These are phyloP conservation scores for Paecilomyces niveus DNA, from an alignment of 2,329 filamentous ascomycete species.

Conservation along the genomic window DNA sequence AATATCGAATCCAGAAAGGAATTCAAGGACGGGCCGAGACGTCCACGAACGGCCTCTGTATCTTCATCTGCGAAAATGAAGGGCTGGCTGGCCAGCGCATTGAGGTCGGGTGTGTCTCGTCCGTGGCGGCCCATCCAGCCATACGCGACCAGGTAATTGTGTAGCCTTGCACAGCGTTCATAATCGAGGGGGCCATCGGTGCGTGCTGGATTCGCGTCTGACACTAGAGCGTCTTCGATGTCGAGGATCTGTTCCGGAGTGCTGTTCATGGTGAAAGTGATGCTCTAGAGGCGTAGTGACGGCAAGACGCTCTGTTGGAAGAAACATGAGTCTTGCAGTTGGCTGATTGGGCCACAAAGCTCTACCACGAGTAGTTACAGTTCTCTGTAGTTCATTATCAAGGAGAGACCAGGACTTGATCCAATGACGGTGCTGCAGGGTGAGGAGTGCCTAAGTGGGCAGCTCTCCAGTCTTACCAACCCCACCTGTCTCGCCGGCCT, in stretches of 20 bases:
- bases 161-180: constrained; percentile 12
- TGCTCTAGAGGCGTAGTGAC: no score
- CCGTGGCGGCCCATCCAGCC: constrained; percentile 11
- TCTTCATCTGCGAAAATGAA: constrained; percentile 1
- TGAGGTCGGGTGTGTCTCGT: constrained; percentile 4
- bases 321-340: no score
- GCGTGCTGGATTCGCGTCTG: background rate
- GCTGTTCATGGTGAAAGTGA: background rate
- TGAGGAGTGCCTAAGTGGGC: no score
- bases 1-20: constrained; percentile 9
- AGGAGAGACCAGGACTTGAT: no score
- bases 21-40: constrained; percentile 8
- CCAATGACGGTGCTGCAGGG: no score
- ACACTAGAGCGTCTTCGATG: constrained; percentile 1
- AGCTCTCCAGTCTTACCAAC: no score
- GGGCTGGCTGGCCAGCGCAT: background rate
- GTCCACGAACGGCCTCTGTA: constrained; percentile 3
- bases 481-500: no score
- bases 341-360: no score
- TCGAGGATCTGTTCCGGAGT: background rate
- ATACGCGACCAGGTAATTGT: constrained; percentile 16
- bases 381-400: no score
- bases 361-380: no score
- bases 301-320: no score
- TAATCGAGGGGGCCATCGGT: background rate